Evolutionary conservation across 23 red algal species (phyloP), one percentile per base, ranked within the genome.

Genomic region (Rhodosorus marinus): DNA sequence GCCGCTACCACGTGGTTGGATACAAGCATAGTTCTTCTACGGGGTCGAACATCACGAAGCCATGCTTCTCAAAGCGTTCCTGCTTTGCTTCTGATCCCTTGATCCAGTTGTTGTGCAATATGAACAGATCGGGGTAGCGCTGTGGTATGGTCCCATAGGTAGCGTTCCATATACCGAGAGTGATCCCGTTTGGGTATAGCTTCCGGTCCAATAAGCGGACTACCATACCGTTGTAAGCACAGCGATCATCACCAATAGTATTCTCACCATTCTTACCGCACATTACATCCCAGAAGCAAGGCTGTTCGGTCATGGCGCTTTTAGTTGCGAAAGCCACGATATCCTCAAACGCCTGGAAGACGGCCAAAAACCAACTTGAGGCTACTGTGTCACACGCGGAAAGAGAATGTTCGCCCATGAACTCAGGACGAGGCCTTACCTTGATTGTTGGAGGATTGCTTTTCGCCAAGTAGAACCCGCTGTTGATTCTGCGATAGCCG

Each of bases 71-170:
- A 49, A 86, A 76, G 27, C 90, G 73, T 5, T 81, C 46, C 47
- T 62, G 36, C 49, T 98, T 98, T 11, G 66, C 90, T 24, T 65
- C 47, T 5, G 74, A 68, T 0, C 90, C 90, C 49, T 79, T 84
- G 29, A 98, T 74, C 90, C 90, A 98, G 40, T 98, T 98, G 60
- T 85, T 85, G 51, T 98, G 90, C 34, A 98, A 72, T 57, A 98
- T 79, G 29, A 41, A 78, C 23, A 84, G 55, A 54, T 79, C 41
- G 22, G 90, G 76, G 49, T 66, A 82, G 62, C 48, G 52, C 25
- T 85, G 66, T 6, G 35, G 72, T 24, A 83, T 75, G 25, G 47
- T 78, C 21, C 72, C 70, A 0, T 67, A 20, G 24, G 62, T 35
- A 24, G 46, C 53, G 25, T 83, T 68, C 90, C 90, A 98, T 23